These are phyloP conservation scores for Biscogniauxia mediterranea DNA, from an alignment of 2,329 filamentous ascomycete genomes.

Conservation along the genomic window DNA sequence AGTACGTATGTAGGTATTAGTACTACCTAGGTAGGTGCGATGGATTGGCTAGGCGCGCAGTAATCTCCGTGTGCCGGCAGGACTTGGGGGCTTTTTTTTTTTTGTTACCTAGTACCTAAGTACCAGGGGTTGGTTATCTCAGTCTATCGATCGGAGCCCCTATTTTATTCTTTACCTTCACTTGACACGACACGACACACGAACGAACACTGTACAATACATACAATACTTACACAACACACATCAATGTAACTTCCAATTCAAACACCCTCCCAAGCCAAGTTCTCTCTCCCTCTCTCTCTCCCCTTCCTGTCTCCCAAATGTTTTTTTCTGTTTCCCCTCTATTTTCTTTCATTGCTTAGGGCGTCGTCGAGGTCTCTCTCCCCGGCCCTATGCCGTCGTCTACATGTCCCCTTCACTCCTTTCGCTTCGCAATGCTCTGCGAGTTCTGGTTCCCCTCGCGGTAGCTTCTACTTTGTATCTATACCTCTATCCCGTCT, in stretches of 20 bases:
- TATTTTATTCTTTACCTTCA: slow-evolving; percentile 14
- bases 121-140: background rate
- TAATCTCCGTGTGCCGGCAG: background rate
- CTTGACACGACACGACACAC: slow-evolving; percentile 5
- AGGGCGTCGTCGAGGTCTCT: slow-evolving; percentile 24
- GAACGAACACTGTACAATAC: background rate
- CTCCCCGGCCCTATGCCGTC: slow-evolving; percentile 31
- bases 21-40: too few relatives aligned
- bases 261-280: too few relatives aligned
- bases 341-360: slow-evolving; percentile 7
- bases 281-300: too few relatives aligned
- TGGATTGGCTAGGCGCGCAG: too few relatives aligned
- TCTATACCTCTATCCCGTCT: slow-evolving; percentile 83
- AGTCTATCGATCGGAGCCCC: slow-evolving; percentile 12
- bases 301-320: background rate
- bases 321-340: slow-evolving; percentile 11
- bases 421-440: slow-evolving; percentile 54
- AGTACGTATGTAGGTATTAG: background rate
- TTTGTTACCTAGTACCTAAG: too few relatives aligned
- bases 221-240: too few relatives aligned
- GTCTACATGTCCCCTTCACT: slow-evolving; percentile 53
- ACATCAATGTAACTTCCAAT: too few relatives aligned
- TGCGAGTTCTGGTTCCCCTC: slow-evolving; percentile 60
- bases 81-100: too few relatives aligned
- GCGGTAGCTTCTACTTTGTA: slow-evolving; percentile 70